Conservation (phyloP, 2,329 filamentous ascomycete species). For the Ophiocordyceps camponoti-saundersi region DNA sequence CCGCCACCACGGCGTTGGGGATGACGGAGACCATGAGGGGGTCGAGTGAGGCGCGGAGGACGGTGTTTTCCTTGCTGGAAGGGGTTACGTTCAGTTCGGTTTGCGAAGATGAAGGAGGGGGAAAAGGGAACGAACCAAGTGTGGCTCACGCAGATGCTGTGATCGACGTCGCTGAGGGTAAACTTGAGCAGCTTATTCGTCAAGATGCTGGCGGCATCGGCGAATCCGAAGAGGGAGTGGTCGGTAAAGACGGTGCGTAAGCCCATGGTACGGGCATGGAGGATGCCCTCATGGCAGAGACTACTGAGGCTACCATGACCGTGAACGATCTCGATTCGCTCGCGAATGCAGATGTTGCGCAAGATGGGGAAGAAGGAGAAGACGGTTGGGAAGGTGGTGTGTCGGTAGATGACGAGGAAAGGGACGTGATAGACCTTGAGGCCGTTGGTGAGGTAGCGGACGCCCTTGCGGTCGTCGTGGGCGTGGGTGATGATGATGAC, state of each 20-base stretch:
- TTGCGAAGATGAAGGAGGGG: too few species aligned
- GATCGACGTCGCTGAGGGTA: constrained; percentile 86
- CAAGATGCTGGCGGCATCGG: constrained; percentile 86
- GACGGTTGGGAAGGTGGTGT: constrained; percentile 85
- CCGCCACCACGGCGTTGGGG: constrained; percentile 90
- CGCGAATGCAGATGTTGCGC: constrained; percentile 84
- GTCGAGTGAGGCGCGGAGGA: constrained; percentile 82
- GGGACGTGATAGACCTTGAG: constrained; percentile 97
- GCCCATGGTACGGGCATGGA: constrained; percentile 93
- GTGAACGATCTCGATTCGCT: constrained; percentile 92
- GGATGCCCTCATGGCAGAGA: constrained; percentile 83
- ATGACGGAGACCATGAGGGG: constrained; percentile 96
- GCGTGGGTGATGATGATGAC: constrained; percentile 96
- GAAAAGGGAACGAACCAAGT: constrained; percentile 52
- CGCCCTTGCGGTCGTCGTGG: constrained; percentile 76
- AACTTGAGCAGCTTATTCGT: constrained; percentile 98
- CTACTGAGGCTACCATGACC: constrained; percentile 91
- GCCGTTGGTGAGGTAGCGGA: constrained; percentile 92
- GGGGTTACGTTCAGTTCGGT: background rate
- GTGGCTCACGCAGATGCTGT: constrained; percentile 96
- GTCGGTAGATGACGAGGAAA: constrained; percentile 89
- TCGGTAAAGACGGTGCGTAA: constrained; percentile 92
- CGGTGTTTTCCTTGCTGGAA: constrained; percentile 86
- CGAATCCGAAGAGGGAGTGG: constrained; percentile 93
- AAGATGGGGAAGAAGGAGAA: constrained; percentile 99